Percentiles rank a stretch among this genome's conserved stretches.
phyloP scores from a whole-genome alignment of 2,329 filamentous ascomycete species.

The Trichoderma sp. region DNA sequence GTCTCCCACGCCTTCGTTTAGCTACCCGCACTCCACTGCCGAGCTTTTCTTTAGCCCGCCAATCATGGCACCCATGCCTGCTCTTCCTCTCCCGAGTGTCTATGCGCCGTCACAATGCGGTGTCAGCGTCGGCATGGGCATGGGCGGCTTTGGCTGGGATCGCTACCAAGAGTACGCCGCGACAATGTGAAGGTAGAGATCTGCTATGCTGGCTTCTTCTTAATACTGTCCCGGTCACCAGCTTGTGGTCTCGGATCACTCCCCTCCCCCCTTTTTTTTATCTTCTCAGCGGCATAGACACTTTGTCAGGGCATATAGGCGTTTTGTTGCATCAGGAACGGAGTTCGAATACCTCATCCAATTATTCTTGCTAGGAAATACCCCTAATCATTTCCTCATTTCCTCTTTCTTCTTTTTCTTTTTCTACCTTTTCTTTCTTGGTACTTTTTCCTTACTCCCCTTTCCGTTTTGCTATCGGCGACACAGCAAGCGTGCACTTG shows the following conservation, averaged over 20 bases:
- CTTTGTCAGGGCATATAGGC: constrained; percentile 43
- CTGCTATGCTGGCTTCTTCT: constrained; percentile 50
- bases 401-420: constrained; percentile 28
- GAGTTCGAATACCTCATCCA: constrained; percentile 42
- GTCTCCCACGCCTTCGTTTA: constrained; percentile 79
- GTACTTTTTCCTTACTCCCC: constrained; percentile 42
- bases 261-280: constrained; percentile 31
- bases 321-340: constrained; percentile 48
- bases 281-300: constrained; percentile 43
- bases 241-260: constrained; percentile 8
- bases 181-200: constrained; percentile 75
- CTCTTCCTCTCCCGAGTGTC: constrained; percentile 83
- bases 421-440: neutral
- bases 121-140: constrained; percentile 56
- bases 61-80: constrained; percentile 71
- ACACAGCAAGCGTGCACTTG: constrained; percentile 47
- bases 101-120: constrained; percentile 77
- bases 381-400: constrained; percentile 30
- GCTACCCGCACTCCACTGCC: constrained; percentile 69
- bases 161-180: constrained; percentile 82
- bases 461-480: constrained; percentile 41
- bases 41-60: constrained; percentile 79
- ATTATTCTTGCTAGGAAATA: constrained; percentile 38
- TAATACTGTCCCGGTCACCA: constrained; percentile 38
- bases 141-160: constrained; percentile 75